These are phyloP conservation scores for Grigorovia transvaalensis DNA, from an alignment of 805 yeast species.

Conservation along the genomic window DNA sequence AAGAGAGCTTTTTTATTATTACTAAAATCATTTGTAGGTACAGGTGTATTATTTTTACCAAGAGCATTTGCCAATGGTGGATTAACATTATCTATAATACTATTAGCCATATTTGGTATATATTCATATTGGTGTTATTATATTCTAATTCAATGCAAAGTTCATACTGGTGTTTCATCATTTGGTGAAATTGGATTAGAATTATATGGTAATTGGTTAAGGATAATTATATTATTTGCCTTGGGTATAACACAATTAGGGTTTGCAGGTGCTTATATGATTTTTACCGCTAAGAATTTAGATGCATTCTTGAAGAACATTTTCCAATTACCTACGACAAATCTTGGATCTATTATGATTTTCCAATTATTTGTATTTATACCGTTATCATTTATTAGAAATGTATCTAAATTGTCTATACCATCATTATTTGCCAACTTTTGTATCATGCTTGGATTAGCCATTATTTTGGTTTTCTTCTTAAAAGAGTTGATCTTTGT, in stretches of 20 bases:
- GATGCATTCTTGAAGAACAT: slow-evolving; percentile 50
- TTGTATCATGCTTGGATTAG: slow-evolving; percentile 55
- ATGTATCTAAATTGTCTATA: slow-evolving; percentile 62
- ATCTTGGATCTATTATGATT: slow-evolving; percentile 38
- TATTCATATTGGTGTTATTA: slow-evolving; percentile 74
- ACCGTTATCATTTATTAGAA: slow-evolving; percentile 64
- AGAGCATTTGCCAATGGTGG: slow-evolving; percentile 70
- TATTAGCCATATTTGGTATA: slow-evolving; percentile 50
- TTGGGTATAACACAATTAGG: slow-evolving; percentile 67
- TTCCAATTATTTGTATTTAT: slow-evolving; percentile 48
- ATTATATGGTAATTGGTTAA: slow-evolving; percentile 58
- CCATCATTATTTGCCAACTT: slow-evolving; percentile 64
- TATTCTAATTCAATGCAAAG: slow-evolving; percentile 49
- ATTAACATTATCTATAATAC: slow-evolving; percentile 41
- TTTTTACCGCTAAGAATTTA: slow-evolving; percentile 65
- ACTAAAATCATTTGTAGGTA: slow-evolving; percentile 67
- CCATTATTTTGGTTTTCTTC: slow-evolving; percentile 52
- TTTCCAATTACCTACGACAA: slow-evolving; percentile 27
- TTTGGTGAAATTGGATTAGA: slow-evolving; percentile 66
- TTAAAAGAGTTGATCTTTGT: slow-evolving; percentile 25
- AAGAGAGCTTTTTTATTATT: slow-evolving; percentile 60
- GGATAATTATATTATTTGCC: slow-evolving; percentile 49
- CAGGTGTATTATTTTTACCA: slow-evolving; percentile 64
- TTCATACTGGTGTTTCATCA: slow-evolving; percentile 52
- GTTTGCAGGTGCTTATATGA: slow-evolving; percentile 71